A percentile compares a stretch with the other conserved stretches of the same genome.
These are phyloP conservation scores for Pistacia atlantica DNA, from an alignment of 345 rosid genomes.

Conservation along the genomic window DNA sequence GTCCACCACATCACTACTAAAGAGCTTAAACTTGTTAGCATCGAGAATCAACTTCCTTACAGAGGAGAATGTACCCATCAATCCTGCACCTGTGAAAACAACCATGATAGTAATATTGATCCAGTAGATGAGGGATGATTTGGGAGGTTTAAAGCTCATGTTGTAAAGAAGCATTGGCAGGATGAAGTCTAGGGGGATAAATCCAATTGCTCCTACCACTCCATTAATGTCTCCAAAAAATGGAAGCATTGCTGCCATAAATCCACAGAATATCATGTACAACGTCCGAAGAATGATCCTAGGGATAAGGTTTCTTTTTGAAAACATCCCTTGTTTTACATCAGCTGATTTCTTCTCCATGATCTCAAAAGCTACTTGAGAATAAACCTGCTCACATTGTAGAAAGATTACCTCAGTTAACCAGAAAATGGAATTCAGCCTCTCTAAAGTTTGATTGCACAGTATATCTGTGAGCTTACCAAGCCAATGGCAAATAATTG, in stretches of 20 bases:
- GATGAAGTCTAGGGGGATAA: conserved; percentile 89
- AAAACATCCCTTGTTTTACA: conserved; percentile 77
- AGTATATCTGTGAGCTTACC: conserved; percentile 39
- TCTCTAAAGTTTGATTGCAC: not conserved
- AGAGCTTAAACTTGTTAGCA: conserved; percentile 82
- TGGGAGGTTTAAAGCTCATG: conserved; percentile 75
- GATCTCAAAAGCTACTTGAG: conserved; percentile 97
- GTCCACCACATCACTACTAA: conserved; percentile 77
- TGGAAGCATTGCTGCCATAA: conserved; percentile 94
- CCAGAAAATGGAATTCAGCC: not conserved
- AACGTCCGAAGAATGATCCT: conserved; percentile 68
- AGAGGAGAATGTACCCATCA: conserved; percentile 88
- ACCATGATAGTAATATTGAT: conserved; percentile 68
- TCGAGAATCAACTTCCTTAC: conserved; percentile 80
- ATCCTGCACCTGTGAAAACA: conserved; percentile 68
- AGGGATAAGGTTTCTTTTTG: conserved; percentile 75
- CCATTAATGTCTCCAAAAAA: conserved; percentile 93
- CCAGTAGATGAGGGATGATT: conserved; percentile 60
- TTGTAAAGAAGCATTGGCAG: conserved; percentile 97
- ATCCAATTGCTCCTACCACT: conserved; percentile 87
- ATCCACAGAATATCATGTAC: conserved; percentile 80
- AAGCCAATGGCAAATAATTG: conserved; percentile 97
- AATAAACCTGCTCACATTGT: conserved; percentile 68
- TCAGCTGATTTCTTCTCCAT: conserved; percentile 87
- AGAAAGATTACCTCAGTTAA: conserved; percentile 5